Conservation (phyloP, 108 stramenopile genomes). For the Licmophora abbreviata region DNA sequence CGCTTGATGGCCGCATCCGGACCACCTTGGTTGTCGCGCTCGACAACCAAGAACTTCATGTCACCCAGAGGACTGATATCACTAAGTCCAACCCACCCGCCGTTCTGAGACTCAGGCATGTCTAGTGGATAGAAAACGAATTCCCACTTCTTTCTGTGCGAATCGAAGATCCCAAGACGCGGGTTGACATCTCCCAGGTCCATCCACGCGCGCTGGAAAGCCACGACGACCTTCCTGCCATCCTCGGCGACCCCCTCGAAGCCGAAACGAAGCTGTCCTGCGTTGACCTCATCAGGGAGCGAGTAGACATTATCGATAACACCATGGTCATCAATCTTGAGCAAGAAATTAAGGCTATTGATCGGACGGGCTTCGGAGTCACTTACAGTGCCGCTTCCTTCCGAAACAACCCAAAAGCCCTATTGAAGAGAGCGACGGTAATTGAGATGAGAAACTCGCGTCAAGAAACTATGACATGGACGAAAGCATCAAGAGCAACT, state of each 20-base stretch:
- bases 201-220: slow-evolving; percentile 45
- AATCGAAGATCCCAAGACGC: slow-evolving; percentile 43
- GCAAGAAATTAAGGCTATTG: slow-evolving; percentile 31
- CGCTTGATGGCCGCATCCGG: slow-evolving; percentile 58
- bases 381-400: slow-evolving; percentile 50
- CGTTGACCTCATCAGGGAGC: slow-evolving; percentile 40
- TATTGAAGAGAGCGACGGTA: not conserved
- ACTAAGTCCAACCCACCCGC: slow-evolving; percentile 71
- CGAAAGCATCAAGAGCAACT: not conserved
- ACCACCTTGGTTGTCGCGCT: slow-evolving; percentile 70
- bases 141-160: slow-evolving; percentile 22
- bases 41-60: slow-evolving; percentile 45
- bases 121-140: slow-evolving; percentile 56
- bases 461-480: not conserved
- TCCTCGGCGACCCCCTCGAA: slow-evolving; percentile 65
- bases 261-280: slow-evolving; percentile 35
- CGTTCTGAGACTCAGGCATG: slow-evolving; percentile 31
- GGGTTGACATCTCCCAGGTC: slow-evolving; percentile 37
- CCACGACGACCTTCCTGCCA: slow-evolving; percentile 36
- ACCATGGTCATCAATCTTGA: slow-evolving; percentile 26
- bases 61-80: slow-evolving; percentile 45
- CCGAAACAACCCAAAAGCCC: slow-evolving; percentile 53
- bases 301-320: slow-evolving; percentile 32
- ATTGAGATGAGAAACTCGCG: not conserved
- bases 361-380: slow-evolving; percentile 26